A percentile compares a stretch with the other conserved stretches of the same genome.
Evolutionary conservation across 805 yeast genomes (phyloP).

Genomic region (Sungouiozyma ichnusensis): DNA sequence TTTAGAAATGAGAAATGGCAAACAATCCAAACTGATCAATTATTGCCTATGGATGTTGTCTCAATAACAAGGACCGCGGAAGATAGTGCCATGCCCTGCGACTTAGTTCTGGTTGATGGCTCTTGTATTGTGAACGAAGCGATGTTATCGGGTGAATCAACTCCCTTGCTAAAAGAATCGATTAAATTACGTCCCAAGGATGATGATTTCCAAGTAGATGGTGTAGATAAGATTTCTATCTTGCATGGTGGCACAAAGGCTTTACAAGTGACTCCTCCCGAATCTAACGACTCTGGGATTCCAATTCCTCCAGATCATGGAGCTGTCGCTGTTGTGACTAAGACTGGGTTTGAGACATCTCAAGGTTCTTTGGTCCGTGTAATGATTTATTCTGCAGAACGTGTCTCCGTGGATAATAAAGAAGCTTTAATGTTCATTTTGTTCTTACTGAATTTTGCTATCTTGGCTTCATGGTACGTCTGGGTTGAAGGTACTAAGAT

Average conservation of each 20-base stretch:
- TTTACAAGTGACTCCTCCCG: conserved; percentile 75
- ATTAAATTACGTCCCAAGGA: conserved; percentile 67
- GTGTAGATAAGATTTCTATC: conserved; percentile 78
- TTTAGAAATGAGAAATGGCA: conserved; percentile 64
- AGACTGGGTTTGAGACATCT: conserved; percentile 97
- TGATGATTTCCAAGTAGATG: conserved; percentile 63
- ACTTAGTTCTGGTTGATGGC: conserved; percentile 75
- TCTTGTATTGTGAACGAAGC: conserved; percentile 96
- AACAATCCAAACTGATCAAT: conserved; percentile 55
- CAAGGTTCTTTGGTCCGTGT: conserved; percentile 96
- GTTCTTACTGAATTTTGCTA: conserved; percentile 81
- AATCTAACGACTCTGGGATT: conserved; percentile 31
- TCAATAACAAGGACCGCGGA: conserved; percentile 82
- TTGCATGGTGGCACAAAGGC: conserved; percentile 96
- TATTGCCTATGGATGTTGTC: conserved; percentile 87
- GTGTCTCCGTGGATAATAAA: conserved; percentile 90
- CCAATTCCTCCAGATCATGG: conserved; percentile 82
- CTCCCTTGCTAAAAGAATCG: conserved; percentile 91
- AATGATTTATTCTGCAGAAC: conserved; percentile 93
- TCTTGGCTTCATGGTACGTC: conserved; percentile 94
- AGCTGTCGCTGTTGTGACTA: conserved; percentile 79
- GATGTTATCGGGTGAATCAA: conserved; percentile 97
- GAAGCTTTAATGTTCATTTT: conserved; percentile 90
- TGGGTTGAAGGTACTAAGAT: conserved; percentile 95
- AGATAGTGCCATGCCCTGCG: conserved; percentile 91